phyloP scores from a whole-genome alignment of 345 rosid species.

The Eucalyptus microcorys region DNA sequence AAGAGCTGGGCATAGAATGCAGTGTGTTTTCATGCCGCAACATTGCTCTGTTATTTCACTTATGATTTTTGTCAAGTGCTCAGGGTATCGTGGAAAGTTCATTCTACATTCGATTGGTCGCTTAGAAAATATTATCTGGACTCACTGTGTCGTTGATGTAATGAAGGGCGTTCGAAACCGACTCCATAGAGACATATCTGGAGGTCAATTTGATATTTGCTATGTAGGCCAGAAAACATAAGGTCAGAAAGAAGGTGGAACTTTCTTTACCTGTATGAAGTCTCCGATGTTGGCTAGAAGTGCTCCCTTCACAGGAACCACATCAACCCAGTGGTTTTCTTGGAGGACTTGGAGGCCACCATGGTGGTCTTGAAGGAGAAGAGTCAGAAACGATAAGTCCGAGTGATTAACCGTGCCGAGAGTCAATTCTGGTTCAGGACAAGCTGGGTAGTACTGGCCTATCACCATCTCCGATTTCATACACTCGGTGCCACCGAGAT shows the following conservation, averaged over 20 bases:
- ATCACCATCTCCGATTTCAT: conserved; percentile 29
- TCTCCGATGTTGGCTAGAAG: conserved; percentile 37
- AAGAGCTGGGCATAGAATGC: neutral
- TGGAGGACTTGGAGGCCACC: conserved; percentile 42
- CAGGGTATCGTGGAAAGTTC: neutral
- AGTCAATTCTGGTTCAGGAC: conserved; percentile 41
- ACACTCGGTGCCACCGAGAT: conserved; percentile 21
- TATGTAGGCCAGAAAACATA: neutral
- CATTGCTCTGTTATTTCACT: neutral
- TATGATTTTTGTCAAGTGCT: neutral
- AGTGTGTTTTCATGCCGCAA: neutral
- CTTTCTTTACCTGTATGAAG: conserved; percentile 26
- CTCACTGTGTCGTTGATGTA: neutral
- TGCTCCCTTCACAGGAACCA: conserved; percentile 20
- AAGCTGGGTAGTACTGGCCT: conserved; percentile 39
- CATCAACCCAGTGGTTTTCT: conserved; percentile 31
- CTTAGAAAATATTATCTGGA: neutral
- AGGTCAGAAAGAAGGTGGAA: conserved; percentile 13
- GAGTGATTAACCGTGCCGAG: conserved; percentile 27
- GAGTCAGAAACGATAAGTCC: conserved; percentile 30
- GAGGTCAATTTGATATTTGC: neutral
- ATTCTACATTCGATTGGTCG: neutral
- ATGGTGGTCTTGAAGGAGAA: conserved; percentile 27
- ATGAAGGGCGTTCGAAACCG: neutral
- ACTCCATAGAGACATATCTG: neutral